Base-by-base conservation (phyloP, 768 basidiomycete species). In the Mycena capillaripes region DNA sequence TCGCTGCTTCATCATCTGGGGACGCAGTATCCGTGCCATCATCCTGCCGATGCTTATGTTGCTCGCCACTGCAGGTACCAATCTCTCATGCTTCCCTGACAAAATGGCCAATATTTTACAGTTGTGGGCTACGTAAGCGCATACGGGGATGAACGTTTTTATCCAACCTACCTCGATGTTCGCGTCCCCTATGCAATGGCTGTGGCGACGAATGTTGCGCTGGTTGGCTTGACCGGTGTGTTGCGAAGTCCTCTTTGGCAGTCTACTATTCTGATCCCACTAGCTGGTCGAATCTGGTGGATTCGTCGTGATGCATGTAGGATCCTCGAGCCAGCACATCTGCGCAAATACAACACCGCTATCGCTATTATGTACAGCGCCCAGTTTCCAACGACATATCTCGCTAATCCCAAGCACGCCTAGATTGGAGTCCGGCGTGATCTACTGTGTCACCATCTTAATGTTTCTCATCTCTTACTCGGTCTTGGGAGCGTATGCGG, bases 211-310 rank as follows among this genome's bases (percentile, higher is more conserved):
- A 69, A 69, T 32, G 17, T 61, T 2, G 38, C 61, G 23, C 36
- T 69, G 12, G 55, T 69, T 58, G 59, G 21, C n/a, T 23, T 69
- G 30, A 69, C 67, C 1, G 67, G 67, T 61, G 50, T n/a, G 50
- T 36, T 36, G 6, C 36, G n/a, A n/a, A n/a, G n/a, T 36, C 38
- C 38, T 44, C 42, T 17, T 44, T 44, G 17, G n/a, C n/a, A n/a
- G n/a, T n/a, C n/a, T n/a, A n/a, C n/a, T n/a, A n/a, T 17, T 12
- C 19, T 44, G 16, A 38, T 44, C 19, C 16, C 19, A 6, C 42
- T 17, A 44, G 42, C 42, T 17, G 66, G 66, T 1, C 58, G 66
- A 2, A 60, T 68, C 11, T 60, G 66, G 66, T 44, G 42, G 42
- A 44, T 44, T 17, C 42, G 42, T 6, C 42, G 42, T 17, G 42